phyloP scores from a whole-genome alignment of 345 rosid species.

The Cardamine chenopodiifolia region DNA sequence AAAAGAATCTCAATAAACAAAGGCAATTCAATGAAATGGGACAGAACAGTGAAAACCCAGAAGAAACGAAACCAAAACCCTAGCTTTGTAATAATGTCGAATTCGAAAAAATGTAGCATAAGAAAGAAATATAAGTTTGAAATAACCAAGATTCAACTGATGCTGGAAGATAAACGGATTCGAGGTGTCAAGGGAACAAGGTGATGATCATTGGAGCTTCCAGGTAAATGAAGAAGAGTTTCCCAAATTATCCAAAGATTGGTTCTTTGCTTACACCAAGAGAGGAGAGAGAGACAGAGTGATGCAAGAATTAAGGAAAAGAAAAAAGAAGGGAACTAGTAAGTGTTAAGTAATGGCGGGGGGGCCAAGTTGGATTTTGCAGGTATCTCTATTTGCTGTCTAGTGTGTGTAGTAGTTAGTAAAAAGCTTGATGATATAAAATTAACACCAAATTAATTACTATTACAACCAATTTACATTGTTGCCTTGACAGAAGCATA shows the following conservation, averaged over 20 bases:
- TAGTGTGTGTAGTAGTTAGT: constrained; percentile 34
- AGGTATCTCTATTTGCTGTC: constrained; percentile 37
- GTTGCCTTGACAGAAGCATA: constrained; percentile 5
- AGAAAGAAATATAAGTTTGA: constrained; percentile 9
- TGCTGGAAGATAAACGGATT: not conserved
- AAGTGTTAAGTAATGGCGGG: constrained; percentile 40
- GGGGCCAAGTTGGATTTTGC: constrained; percentile 43
- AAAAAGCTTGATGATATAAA: not conserved
- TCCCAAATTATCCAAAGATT: constrained; percentile 37
- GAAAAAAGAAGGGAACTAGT: not conserved
- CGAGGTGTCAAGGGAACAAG: constrained; percentile 21
- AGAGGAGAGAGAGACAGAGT: constrained; percentile 31
- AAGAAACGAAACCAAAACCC: constrained; percentile 27
- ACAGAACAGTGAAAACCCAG: constrained; percentile 10
- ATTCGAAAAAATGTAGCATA: not conserved
- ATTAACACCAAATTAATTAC: not conserved
- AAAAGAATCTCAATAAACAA: constrained; percentile 28
- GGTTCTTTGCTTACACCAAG: constrained; percentile 38
- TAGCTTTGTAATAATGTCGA: constrained; percentile 14
- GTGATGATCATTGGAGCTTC: constrained; percentile 28
- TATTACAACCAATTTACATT: not conserved
- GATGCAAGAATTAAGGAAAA: not conserved
- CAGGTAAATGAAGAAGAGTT: constrained; percentile 11
- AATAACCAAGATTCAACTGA: constrained; percentile 31
- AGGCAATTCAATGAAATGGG: not conserved